Base-by-base conservation (phyloP, 1,139 yeast species). In the Hyphopichia fennica region DNA sequence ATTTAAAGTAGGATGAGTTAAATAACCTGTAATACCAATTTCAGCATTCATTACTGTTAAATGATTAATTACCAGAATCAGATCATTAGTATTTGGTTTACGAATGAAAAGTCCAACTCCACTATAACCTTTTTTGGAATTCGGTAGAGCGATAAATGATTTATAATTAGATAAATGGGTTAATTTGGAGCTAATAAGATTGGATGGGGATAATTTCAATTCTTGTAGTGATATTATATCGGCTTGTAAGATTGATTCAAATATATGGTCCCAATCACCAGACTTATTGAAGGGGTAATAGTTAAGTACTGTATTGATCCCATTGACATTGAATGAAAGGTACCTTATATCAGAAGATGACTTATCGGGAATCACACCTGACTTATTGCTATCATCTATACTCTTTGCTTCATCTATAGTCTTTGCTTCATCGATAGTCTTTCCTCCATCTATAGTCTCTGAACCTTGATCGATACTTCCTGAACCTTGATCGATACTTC, bases 21-120 rank as follows among this genome's bases (percentile, higher is more conserved):
- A 61, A 47, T 70, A 67, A 0, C 98, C 99, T 0, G 96, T 86
- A 11, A 93, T 66, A 0, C 99, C 99, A 58, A 91, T 96, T 61
- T 93, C 99, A 0, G 95, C 96, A 49, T 77, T 80, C 2, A 76
- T 45, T 1, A 89, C 87, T 2, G 75, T 65, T 31, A 84, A 53
- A 13, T 72, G 54, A 28, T 59, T 53, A 50, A 60, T 54, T 29
- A 75, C 49, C n/a, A 47, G 28, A 0, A 54, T 56, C 0, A 75
- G 59, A 30, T 82, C 84, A 7, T 52, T 53, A 0, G 55, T 59
- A 1, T 48, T 48, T 0, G 84, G 82, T 3, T 68, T 57, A 48
- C 90, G 67, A 2, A 91, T 79, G 62, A 88, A 91, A 2, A 93
- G 76, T 0, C 91, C 96, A 2, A 93, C 98, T 0, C 99, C 99